Conservation (phyloP, 2,329 filamentous ascomycete genomes). For the Aureobasidium mangrovei region DNA sequence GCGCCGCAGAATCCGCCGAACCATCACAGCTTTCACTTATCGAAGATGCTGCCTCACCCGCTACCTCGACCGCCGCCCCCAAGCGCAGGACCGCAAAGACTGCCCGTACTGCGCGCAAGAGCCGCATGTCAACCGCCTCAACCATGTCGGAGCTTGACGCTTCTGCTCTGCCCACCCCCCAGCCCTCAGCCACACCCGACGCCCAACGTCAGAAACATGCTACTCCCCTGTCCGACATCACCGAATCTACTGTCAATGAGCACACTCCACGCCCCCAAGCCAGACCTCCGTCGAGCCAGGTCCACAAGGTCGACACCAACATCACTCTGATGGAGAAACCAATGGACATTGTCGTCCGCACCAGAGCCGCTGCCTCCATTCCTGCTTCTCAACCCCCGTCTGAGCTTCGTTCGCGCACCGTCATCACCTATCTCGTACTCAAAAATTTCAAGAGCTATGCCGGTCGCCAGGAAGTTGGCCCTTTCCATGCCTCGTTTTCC, state of each 20-base stretch:
- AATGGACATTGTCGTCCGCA: conserved; percentile 89
- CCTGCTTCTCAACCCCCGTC: conserved; percentile 61
- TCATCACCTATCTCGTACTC: conserved; percentile 84
- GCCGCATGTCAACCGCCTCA: conserved; percentile 21
- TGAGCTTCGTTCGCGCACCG: conserved; percentile 74
- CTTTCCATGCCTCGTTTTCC: conserved; percentile 94
- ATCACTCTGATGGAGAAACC: conserved; percentile 75
- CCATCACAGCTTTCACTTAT: conserved; percentile 50
- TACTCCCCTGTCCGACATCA: conserved; percentile 66
- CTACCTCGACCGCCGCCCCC: conserved; percentile 49
- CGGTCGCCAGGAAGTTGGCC: conserved; percentile 86
- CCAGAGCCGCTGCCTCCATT: conserved; percentile 57
- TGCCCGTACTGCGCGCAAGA: conserved; percentile 34
- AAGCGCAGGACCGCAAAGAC: conserved; percentile 57
- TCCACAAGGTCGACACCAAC: conserved; percentile 67
- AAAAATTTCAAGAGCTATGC: conserved; percentile 99
- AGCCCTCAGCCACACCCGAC: conserved; percentile 33
- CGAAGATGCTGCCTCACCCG: conserved; percentile 43
- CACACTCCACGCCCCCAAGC: conserved; percentile 26
- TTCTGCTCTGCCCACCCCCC: conserved; percentile 40
- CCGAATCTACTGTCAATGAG: conserved; percentile 57
- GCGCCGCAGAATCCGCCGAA: conserved; percentile 45
- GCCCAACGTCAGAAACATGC: conserved; percentile 30
- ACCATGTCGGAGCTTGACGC: conserved; percentile 20
- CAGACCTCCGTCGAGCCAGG: conserved; percentile 31